phyloP scores from a whole-genome alignment of 208 protist genomes.

The Wallacemonas sp. region DNA sequence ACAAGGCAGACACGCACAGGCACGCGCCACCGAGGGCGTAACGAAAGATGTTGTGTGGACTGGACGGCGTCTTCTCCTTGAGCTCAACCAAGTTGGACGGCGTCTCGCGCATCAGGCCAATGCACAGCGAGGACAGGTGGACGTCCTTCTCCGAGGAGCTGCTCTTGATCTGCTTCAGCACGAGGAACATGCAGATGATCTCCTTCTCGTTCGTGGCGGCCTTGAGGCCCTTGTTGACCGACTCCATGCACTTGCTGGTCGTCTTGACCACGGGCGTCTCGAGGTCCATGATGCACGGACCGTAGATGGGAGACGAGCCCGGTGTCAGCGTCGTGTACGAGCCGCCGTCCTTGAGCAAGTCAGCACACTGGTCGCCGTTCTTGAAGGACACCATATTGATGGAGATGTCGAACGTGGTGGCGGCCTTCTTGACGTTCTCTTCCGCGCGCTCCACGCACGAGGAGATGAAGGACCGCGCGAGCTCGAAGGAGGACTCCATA shows the following conservation, averaged over 20 bases:
- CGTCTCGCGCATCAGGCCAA: conserved; percentile 54
- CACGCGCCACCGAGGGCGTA: conserved; percentile 73
- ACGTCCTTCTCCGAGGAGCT: conserved; percentile 50
- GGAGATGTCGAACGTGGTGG: conserved; percentile 60
- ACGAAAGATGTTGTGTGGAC: conserved; percentile 64
- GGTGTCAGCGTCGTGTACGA: conserved; percentile 48
- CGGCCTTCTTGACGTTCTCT: conserved; percentile 49
- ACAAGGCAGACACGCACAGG: conserved; percentile 55
- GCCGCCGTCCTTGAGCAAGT: conserved; percentile 51
- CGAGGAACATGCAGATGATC: conserved; percentile 61
- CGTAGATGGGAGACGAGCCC: conserved; percentile 72
- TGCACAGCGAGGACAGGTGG: conserved; percentile 72
- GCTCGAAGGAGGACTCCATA: conserved; percentile 27
- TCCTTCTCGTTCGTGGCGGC: conserved; percentile 52
- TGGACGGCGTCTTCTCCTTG: conserved; percentile 59
- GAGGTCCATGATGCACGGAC: conserved; percentile 68
- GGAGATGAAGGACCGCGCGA: conserved; percentile 45
- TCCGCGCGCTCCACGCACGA: conserved; percentile 53
- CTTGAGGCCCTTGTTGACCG: conserved; percentile 48
- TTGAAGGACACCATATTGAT: conserved; percentile 62
- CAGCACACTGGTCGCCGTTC: conserved; percentile 47
- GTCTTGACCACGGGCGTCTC: conserved; percentile 45
- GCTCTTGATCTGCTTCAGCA: conserved; percentile 75
- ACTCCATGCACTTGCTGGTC: conserved; percentile 31
- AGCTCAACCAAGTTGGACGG: conserved; percentile 47